phyloP scores from a whole-genome alignment of 495 filamentous ascomycete species.

The Xylaria cubensis region DNA sequence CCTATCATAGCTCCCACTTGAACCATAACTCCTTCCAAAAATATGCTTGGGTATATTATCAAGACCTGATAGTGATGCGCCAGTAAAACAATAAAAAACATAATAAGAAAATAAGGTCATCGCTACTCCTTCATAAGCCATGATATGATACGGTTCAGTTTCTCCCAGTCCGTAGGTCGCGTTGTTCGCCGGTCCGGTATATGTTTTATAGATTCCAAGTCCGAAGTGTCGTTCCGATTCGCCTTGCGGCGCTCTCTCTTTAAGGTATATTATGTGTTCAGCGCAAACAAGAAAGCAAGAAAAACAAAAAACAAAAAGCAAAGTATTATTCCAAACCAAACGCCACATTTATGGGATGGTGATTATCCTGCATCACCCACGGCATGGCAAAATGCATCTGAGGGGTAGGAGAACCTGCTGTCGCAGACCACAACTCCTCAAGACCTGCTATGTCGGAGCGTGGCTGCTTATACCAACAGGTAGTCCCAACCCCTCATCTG shows the following conservation, averaged over 20 bases:
- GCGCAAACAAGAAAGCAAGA: conserved; percentile 25
- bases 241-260: conserved; percentile 47
- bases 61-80: conserved; percentile 30
- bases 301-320: conserved; percentile 31
- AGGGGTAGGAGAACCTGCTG: conserved; percentile 29
- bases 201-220: conserved; percentile 33
- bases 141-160: conserved; percentile 42
- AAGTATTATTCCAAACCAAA: conserved; percentile 25
- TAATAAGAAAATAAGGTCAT: conserved; percentile 30
- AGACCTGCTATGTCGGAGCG: conserved; percentile 46
- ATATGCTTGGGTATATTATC: conserved; percentile 44
- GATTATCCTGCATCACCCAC: conserved; percentile 42
- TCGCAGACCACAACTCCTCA: conserved; percentile 40
- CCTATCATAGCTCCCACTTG: conserved; percentile 13
- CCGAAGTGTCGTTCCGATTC: conserved; percentile 45
- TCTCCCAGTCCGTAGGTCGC: conserved; percentile 31
- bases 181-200: conserved; percentile 33
- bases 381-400: conserved; percentile 41
- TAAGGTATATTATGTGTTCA: conserved; percentile 34
- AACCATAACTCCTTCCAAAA: conserved; percentile 35
- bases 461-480: conserved; percentile 74
- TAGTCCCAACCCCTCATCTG: conserved; percentile 89
- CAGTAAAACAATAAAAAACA: conserved; percentile 27
- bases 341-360: conserved; percentile 34
- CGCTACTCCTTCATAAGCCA: conserved; percentile 39